Evolutionary conservation across 2,329 filamentous ascomycete species (phyloP).

Genomic region (Colletotrichum sp.): DNA sequence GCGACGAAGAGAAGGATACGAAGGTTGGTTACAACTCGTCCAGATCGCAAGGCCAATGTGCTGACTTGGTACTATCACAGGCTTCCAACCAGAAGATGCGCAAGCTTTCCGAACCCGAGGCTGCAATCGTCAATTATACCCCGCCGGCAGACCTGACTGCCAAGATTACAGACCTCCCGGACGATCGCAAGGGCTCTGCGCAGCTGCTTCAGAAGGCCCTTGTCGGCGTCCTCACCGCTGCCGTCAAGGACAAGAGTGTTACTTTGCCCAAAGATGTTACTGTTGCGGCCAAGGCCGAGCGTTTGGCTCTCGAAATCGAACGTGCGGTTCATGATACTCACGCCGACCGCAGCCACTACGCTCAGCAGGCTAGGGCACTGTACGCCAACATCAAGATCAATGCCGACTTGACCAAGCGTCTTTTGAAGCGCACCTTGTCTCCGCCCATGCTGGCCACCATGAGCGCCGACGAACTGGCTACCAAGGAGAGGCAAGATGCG

Average conservation of each 20-base stretch:
- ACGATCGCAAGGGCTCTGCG: slow-evolving; percentile 71
- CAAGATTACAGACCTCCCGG: slow-evolving; percentile 61
- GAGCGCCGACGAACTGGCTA: slow-evolving; percentile 89
- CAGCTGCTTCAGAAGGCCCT: slow-evolving; percentile 75
- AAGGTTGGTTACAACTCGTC: slow-evolving; percentile 46
- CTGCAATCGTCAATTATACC: slow-evolving; percentile 45
- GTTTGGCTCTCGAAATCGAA: slow-evolving; percentile 81
- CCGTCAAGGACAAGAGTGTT: slow-evolving; percentile 70
- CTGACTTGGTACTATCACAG: slow-evolving; percentile 29
- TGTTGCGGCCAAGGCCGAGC: slow-evolving; percentile 68
- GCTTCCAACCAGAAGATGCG: slow-evolving; percentile 53
- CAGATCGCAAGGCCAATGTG: not conserved
- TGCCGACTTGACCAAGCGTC: slow-evolving; percentile 73
- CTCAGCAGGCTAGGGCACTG: slow-evolving; percentile 74
- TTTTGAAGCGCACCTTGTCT: slow-evolving; percentile 75
- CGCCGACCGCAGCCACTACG: slow-evolving; percentile 56
- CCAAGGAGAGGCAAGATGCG: slow-evolving; percentile 83
- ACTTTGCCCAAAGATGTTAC: slow-evolving; percentile 67
- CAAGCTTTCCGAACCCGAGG: slow-evolving; percentile 58
- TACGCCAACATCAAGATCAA: slow-evolving; percentile 91
- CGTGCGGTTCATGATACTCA: slow-evolving; percentile 67
- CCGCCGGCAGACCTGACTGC: slow-evolving; percentile 57
- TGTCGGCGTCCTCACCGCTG: slow-evolving; percentile 65
- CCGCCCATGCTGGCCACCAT: slow-evolving; percentile 84
- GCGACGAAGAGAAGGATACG: slow-evolving; percentile 57